phyloP scores from a whole-genome alignment of 2,329 filamentous ascomycete genomes.

The Epichloe sp. region DNA sequence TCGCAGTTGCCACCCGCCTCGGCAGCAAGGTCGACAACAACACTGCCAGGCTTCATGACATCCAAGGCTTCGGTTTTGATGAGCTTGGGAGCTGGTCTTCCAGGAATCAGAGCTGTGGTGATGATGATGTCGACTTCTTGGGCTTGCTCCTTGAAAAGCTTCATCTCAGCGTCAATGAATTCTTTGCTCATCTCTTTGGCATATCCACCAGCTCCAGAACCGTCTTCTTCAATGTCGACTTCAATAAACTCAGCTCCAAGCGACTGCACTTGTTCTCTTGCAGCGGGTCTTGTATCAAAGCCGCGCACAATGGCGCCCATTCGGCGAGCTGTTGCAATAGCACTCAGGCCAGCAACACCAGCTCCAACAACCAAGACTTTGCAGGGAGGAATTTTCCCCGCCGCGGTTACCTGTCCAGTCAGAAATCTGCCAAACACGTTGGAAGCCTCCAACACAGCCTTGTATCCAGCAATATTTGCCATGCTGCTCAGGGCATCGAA shows the following conservation, averaged over 20 bases:
- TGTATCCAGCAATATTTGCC: slow-evolving; percentile 92
- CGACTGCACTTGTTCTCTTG: slow-evolving; percentile 79
- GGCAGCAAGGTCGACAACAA: slow-evolving; percentile 77
- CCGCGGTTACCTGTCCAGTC: slow-evolving; percentile 81
- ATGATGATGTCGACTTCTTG: slow-evolving; percentile 85
- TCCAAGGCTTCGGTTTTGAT: slow-evolving; percentile 70
- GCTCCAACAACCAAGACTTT: slow-evolving; percentile 86
- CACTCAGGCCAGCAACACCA: slow-evolving; percentile 76
- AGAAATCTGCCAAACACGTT: slow-evolving; percentile 82
- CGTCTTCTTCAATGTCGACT: slow-evolving; percentile 74
- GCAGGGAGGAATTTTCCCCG: slow-evolving; percentile 78
- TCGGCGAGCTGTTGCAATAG: slow-evolving; percentile 73
- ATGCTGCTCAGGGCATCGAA: slow-evolving; percentile 86
- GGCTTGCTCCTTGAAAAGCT: slow-evolving; percentile 76
- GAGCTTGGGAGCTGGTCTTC: slow-evolving; percentile 67
- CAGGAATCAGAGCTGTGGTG: slow-evolving; percentile 83
- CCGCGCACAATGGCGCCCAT: slow-evolving; percentile 83
- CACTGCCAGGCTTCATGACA: slow-evolving; percentile 81
- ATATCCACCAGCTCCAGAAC: slow-evolving; percentile 73
- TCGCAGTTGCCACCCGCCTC: slow-evolving; percentile 85
- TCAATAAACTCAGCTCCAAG: slow-evolving; percentile 84
- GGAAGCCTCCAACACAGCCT: slow-evolving; percentile 77
- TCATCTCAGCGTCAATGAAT: slow-evolving; percentile 88
- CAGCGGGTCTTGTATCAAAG: slow-evolving; percentile 82
- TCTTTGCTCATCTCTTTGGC: slow-evolving; percentile 92